These are phyloP conservation scores for Echeveria elegans DNA, from an alignment of 164 flowering plant genomes.

Conservation along the genomic window DNA sequence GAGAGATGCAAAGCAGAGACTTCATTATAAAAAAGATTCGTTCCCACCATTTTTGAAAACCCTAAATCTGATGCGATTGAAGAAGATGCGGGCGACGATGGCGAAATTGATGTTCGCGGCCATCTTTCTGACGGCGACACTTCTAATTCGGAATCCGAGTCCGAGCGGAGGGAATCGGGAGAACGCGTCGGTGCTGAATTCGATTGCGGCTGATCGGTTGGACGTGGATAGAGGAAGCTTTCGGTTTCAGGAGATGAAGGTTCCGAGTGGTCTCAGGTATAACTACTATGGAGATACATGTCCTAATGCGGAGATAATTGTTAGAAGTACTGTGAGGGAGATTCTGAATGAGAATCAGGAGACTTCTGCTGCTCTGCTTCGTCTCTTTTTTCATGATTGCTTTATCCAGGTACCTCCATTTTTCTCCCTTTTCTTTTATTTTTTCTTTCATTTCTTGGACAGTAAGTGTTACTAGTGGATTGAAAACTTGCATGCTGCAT, in stretches of 20 bases:
- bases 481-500: background rate
- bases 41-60: conserved; percentile 1
- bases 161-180: background rate
- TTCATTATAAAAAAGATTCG: background rate
- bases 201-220: background rate
- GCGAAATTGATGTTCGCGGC: background rate
- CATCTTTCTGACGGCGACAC: background rate
- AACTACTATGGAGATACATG: conserved; percentile 14
- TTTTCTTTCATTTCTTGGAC: background rate
- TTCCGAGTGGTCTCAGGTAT: conserved; percentile 8
- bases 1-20: background rate
- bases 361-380: conserved; percentile 10
- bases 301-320: conserved; percentile 12
- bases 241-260: background rate
- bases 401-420: conserved; percentile 16
- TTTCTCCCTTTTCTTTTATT: too few species aligned
- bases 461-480: too few species aligned
- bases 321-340: conserved; percentile 6
- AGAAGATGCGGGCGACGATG: background rate
- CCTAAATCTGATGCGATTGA: background rate
- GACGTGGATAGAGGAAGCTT: background rate
- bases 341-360: background rate
- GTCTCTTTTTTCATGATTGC: conserved; percentile 20
- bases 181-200: conserved; percentile 1
- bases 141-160: background rate